phyloP scores from a whole-genome alignment of 2,329 filamentous ascomycete species.

The Cladorrhinum sp. region DNA sequence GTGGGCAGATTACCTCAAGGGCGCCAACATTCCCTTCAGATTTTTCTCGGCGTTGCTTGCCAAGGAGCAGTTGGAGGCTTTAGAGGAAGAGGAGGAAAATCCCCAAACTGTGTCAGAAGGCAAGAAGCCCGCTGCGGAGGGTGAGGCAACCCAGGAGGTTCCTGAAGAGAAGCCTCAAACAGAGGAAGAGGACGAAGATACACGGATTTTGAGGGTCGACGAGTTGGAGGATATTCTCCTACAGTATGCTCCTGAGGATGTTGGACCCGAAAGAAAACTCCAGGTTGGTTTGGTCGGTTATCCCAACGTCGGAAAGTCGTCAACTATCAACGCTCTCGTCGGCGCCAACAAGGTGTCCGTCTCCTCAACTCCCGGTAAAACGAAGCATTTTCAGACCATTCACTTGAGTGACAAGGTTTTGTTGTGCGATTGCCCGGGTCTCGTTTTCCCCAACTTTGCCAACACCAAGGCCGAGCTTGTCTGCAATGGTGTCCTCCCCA shows the following conservation, averaged over 20 bases:
- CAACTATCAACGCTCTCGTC: conserved; percentile 98
- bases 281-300: conserved; percentile 94
- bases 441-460: conserved; percentile 97
- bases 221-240: conserved; percentile 90
- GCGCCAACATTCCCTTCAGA: conserved; percentile 79
- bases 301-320: conserved; percentile 98
- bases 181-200: conserved; percentile 54
- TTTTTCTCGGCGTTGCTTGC: conserved; percentile 96
- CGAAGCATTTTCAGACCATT: conserved; percentile 98
- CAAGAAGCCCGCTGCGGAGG: conserved; percentile 15
- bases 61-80: conserved; percentile 79
- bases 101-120: conserved; percentile 15
- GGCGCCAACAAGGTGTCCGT: conserved; percentile 98
- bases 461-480: conserved; percentile 95
- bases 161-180: conserved; percentile 33
- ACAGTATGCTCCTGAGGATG: conserved; percentile 57
- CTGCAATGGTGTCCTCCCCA: conserved; percentile 89
- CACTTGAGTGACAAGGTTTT: conserved; percentile 87
- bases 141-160: conserved; percentile 19
- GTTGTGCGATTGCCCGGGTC: conserved; percentile 95
- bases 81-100: conserved; percentile 38
- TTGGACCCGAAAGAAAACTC: conserved; percentile 61
- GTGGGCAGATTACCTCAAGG: conserved; percentile 85
- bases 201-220: conserved; percentile 84
- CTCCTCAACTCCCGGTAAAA: conserved; percentile 95